Evolutionary conservation across 2,329 filamentous ascomycete species (phyloP).

Genomic region (Fusarium sublunatum): DNA sequence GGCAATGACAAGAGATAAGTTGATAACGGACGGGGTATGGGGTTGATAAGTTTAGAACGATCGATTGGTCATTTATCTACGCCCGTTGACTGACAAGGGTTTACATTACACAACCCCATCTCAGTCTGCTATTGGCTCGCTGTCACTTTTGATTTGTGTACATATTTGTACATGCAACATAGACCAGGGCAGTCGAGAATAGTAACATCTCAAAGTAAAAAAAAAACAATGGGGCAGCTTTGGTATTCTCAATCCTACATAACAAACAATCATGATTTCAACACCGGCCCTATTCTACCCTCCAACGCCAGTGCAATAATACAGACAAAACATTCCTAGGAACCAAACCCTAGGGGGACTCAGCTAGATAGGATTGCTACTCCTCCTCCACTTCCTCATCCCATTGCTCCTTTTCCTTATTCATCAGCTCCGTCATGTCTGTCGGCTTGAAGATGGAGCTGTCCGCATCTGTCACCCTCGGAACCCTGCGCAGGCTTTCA

Average conservation of each 20-base stretch:
- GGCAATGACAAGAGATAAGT: constrained; percentile 4
- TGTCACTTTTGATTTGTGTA: constrained; percentile 6
- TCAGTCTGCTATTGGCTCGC: constrained; percentile 15
- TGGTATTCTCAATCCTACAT: constrained; percentile 26
- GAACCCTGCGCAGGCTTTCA: constrained; percentile 79
- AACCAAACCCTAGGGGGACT: constrained; percentile 12
- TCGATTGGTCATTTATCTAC: constrained; percentile 24
- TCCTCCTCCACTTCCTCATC: constrained; percentile 81
- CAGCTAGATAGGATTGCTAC: constrained; percentile 46
- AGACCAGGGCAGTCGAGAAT: neutral
- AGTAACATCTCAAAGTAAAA: neutral
- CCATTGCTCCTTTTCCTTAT: constrained; percentile 82
- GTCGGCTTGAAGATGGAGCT: constrained; percentile 79
- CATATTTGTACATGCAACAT: constrained; percentile 16
- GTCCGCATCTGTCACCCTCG: constrained; percentile 70
- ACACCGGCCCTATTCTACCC: constrained; percentile 19
- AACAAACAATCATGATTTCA: constrained; percentile 12
- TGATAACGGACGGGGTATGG: constrained; percentile 16
- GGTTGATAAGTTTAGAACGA: constrained; percentile 28
- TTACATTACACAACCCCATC: constrained; percentile 13
- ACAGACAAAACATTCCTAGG: neutral
- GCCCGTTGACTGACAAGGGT: constrained; percentile 16
- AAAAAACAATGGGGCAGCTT: constrained; percentile 1
- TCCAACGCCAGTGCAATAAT: constrained; percentile 27
- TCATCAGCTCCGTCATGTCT: constrained; percentile 78